phyloP scores from a whole-genome alignment of 208 protist genomes.

The Trichomonas tenax region DNA sequence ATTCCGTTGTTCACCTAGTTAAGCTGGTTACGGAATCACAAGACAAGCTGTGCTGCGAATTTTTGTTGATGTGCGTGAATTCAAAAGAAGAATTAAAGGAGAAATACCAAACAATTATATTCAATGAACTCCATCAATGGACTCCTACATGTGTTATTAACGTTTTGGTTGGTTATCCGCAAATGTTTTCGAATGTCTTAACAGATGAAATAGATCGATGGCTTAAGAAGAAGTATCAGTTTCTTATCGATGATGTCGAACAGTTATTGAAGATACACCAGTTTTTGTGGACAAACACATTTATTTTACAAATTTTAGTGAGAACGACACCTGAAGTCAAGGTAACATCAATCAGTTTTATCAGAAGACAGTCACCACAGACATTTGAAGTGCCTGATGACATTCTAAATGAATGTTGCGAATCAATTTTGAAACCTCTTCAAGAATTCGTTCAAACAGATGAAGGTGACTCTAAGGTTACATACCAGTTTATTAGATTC shows the following conservation, averaged over 20 bases:
- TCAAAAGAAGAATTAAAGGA: not conserved
- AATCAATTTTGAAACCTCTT: not conserved
- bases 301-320: not conserved
- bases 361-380: not conserved
- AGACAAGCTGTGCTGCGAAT: not conserved
- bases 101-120: not conserved
- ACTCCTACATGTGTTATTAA: not conserved
- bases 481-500: not conserved
- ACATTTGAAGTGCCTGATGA: not conserved
- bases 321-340: not conserved
- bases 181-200: not conserved
- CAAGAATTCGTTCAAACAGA: not conserved
- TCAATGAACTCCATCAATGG: not conserved
- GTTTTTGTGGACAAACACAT: not conserved
- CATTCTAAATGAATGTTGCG: not conserved
- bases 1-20: not conserved
- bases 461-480: not conserved
- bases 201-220: not conserved
- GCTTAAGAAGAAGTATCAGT: not conserved
- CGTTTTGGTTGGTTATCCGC: not conserved
- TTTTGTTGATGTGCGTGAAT: not conserved
- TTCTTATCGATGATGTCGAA: not conserved
- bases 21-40: not conserved
- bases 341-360: not conserved
- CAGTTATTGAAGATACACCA: not conserved